These are phyloP conservation scores for Dictyostelium brefeldianum DNA, from an alignment of 78 protist genomes.

Conservation along the genomic window DNA sequence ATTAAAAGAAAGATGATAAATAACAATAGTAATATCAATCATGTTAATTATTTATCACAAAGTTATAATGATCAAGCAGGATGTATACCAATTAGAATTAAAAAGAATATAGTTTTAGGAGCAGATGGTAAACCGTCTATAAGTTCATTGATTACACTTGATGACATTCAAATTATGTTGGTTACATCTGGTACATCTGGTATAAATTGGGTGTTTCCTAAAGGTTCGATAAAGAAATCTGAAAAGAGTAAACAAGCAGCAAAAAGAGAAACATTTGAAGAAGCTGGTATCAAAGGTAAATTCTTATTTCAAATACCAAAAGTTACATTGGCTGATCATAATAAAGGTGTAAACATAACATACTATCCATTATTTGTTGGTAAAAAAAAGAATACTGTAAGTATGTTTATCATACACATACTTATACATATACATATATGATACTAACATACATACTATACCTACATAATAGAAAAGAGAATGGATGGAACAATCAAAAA, in stretches of 20 bases:
- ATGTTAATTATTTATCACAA: neutral
- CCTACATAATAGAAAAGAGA: neutral
- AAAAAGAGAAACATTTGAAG: slow-evolving; percentile 67
- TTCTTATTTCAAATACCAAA: neutral
- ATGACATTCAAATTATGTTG: slow-evolving; percentile 41
- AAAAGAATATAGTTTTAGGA: slow-evolving; percentile 6
- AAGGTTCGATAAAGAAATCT: slow-evolving; percentile 63
- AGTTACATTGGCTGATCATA: slow-evolving; percentile 46
- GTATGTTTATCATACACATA: neutral
- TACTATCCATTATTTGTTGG: slow-evolving; percentile 23
- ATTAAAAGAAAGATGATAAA: neutral
- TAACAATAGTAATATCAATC: neutral
- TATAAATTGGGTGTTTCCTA: slow-evolving; percentile 71
- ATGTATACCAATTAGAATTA: slow-evolving; percentile 67
- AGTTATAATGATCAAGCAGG: slow-evolving; percentile 66
- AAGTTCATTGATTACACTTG: neutral
- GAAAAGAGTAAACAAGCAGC: slow-evolving; percentile 71
- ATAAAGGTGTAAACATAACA: slow-evolving; percentile 23
- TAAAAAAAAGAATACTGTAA: slow-evolving; percentile 14
- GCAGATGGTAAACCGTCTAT: neutral
- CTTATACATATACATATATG: neutral
- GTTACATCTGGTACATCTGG: slow-evolving; percentile 69
- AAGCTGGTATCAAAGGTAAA: slow-evolving; percentile 64
- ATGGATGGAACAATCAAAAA: slow-evolving; percentile 20
- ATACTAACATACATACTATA: neutral